Evolutionary conservation across 495 filamentous ascomycete species (phyloP), one percentile per base, ranked within the genome.

Genomic region (Clohesyomyces aquaticus): DNA sequence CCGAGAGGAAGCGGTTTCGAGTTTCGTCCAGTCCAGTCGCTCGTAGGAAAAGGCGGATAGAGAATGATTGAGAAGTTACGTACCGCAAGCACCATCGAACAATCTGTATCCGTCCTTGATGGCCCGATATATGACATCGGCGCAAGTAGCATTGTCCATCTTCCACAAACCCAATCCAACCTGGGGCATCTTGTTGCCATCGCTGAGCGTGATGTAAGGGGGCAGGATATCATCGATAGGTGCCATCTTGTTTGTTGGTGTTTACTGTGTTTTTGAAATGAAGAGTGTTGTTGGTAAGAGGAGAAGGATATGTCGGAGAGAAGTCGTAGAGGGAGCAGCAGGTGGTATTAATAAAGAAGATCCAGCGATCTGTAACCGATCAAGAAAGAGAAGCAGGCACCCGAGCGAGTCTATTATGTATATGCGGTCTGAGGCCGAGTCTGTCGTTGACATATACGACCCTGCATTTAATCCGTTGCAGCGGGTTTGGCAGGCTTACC

Each of bases 41-140:
- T 57, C 42, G 77, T 77, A 58, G 86, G 8, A 9, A 87, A 16
- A 84, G 85, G 0, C 77, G 77, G 46, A 38, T 2, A 32, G 25
- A 49, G 22, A 22, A 63, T 35, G 41, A 25, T 16, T n/a, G n/a
- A n/a, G n/a, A n/a, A 45, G 3, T 77, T 45, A 50, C 76, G 70
- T 54, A 68, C 64, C 70, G 41, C 60, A 67, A 42, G 67, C 67
- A 11, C 67, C 67, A 41, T 70, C 67, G 35, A 70, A 70, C 14
- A 70, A 45, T 25, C 67, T 66, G 63, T 70, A 70, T 26, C 67
- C 67, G 12, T 22, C 41, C 67, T 70, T 70, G 28, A 70, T 70
- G 25, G 67, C 70, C 35, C 64, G 63, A 56, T 73, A 73, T n/a
- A 73, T 62, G 14, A 26, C 28, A 29, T 73, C 71, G 1, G 71